A percentile compares a stretch with the other conserved stretches of the same genome.
Conservation (phyloP, 768 basidiomycete genomes). For the Agrocybe praecox region DNA sequence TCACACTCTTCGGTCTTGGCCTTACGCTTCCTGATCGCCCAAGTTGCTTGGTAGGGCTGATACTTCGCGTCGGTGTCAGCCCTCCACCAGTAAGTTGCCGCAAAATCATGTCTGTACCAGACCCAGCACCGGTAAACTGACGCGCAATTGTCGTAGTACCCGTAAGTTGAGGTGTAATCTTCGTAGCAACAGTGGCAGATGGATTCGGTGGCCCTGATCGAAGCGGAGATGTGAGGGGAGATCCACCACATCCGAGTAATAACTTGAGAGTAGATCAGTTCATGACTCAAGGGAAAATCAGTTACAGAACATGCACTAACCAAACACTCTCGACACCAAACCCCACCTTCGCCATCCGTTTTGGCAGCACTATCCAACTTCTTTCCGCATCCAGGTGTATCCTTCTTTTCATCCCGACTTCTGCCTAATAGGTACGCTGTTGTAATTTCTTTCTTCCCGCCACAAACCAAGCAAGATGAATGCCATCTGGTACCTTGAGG, state of each 20-base stretch:
- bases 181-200: slow-evolving; percentile 40
- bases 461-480: slow-evolving; percentile 74
- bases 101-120: slow-evolving; percentile 36
- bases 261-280: slow-evolving; percentile 39
- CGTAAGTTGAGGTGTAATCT: slow-evolving; percentile 58
- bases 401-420: slow-evolving; percentile 48
- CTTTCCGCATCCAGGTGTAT: slow-evolving; percentile 81
- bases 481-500: slow-evolving; percentile 87
- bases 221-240: slow-evolving; percentile 55
- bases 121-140: slow-evolving; percentile 69
- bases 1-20: slow-evolving; percentile 78
- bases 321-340: slow-evolving; percentile 87
- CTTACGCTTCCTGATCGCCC: slow-evolving; percentile 40
- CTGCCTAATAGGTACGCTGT: slow-evolving; percentile 37
- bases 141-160: slow-evolving; percentile 74
- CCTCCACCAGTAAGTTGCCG: slow-evolving; percentile 72
- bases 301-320: slow-evolving; percentile 42
- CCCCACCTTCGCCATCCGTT: slow-evolving; percentile 62
- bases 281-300: neutral
- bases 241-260: slow-evolving; percentile 50
- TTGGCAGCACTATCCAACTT: slow-evolving; percentile 83
- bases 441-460: slow-evolving; percentile 61
- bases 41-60: slow-evolving; percentile 77
- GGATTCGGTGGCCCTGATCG: slow-evolving; percentile 49
- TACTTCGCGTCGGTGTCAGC: slow-evolving; percentile 67